Base-by-base conservation (phyloP, 306 rosid genomes). In the Medicago arabica region DNA sequence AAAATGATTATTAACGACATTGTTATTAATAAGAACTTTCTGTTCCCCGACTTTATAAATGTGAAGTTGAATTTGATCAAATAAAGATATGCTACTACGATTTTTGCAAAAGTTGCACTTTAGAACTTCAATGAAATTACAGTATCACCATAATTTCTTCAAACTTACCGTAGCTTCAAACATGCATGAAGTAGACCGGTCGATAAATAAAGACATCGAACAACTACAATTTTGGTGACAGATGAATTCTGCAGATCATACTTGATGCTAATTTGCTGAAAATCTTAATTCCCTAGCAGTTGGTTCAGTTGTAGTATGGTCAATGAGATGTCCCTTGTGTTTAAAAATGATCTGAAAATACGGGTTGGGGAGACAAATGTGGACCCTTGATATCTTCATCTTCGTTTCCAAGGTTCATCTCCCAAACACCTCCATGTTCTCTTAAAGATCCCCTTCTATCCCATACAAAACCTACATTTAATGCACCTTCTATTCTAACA, bases 361-460 rank as follows among this genome's bases (percentile, higher is more conserved):
- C 21, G 84, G 69, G 57, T 64, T 54, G 21, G 44, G 78, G 91
- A 62, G 95, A 87, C 94, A 89, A 81, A 55, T 79, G 86, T 82
- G 90, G 90, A 69, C 87, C 90, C 93, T 76, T 73, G 71, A 83
- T 81, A 90, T 86, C 84, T 84, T 68, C 58, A 82, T 73, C 84
- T 90, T 85, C 44, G 80, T 78, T 77, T 78, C 77, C 59, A 75
- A 84, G 86, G 80, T 76, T 85, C 87, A 89, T 83, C 71, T 74
- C 72, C 85, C 85, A 88, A 94, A 91, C 98, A 94, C 81, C 65
- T 82, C 78, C 98, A 95, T 83, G 98, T 95, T 95, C 97, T 94
- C 88, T 87, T 88, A 61, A 85, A 83, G 84, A 81, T 85, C 85
- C 71, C 71, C 80, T 85, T 70, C 74, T 80, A 71, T 86, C 83